Conservation (phyloP, 495 filamentous ascomycete genomes). For the Lophium mytilinum region DNA sequence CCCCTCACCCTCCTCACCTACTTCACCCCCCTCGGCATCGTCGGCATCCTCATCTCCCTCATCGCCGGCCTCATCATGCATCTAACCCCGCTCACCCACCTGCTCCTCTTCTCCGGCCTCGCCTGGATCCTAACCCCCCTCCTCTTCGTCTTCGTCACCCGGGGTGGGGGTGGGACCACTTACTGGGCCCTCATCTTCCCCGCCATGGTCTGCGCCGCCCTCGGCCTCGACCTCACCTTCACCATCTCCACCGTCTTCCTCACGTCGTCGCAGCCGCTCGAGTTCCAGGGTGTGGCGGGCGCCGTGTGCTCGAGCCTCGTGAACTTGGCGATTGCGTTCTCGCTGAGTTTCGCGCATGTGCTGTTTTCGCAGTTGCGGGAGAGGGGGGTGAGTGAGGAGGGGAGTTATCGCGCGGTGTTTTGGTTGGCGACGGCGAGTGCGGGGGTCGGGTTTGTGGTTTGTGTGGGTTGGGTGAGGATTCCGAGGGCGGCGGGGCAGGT, state of each 20-base stretch:
- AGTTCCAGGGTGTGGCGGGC: not conserved
- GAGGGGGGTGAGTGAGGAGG: not conserved
- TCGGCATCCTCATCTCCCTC: slow-evolving; percentile 62
- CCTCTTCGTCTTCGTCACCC: slow-evolving; percentile 61
- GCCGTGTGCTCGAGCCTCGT: not conserved
- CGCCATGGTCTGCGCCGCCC: slow-evolving; percentile 70
- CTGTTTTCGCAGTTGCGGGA: not conserved
- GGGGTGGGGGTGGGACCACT: too few relatives aligned
- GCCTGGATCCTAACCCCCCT: slow-evolving; percentile 57
- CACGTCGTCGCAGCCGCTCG: not conserved
- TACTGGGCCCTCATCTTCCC: slow-evolving; percentile 75
- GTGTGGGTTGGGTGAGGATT: not conserved
- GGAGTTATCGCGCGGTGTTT: not conserved
- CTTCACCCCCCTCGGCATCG: slow-evolving; percentile 67
- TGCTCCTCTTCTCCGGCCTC: slow-evolving; percentile 54
- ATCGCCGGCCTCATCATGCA: slow-evolving; percentile 74
- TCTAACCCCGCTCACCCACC: slow-evolving; percentile 41
- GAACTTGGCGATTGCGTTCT: not conserved
- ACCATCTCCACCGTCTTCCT: slow-evolving; percentile 74
- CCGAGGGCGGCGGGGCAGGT: not conserved
- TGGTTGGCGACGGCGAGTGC: not conserved
- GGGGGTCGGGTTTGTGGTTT: not conserved
- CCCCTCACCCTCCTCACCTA: slow-evolving; percentile 69
- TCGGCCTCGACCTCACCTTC: slow-evolving; percentile 79
- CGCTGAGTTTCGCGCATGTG: not conserved